Evolutionary conservation across 257 asterid genomes (phyloP).

Genomic region (Nicotiana noctiflora): DNA sequence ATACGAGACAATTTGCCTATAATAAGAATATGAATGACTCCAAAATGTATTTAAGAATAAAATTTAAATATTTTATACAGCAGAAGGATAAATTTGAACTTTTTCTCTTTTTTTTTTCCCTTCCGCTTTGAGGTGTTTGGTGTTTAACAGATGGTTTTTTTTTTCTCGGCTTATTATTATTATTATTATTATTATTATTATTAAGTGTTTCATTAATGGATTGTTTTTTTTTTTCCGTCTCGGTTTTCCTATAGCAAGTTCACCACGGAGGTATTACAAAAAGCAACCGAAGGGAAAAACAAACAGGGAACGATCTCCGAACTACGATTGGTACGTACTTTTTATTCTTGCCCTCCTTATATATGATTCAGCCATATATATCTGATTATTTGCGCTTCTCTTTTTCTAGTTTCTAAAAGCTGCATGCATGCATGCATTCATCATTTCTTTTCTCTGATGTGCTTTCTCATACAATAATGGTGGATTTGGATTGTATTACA

Average conservation of each 20-base stretch:
- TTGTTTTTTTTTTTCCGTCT: not conserved
- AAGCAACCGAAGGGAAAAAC: conserved; percentile 46
- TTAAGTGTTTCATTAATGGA: not conserved
- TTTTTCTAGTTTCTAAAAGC: not conserved
- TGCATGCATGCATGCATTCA: not conserved
- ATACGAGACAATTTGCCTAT: not conserved
- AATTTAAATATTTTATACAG: not conserved
- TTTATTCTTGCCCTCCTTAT: not conserved
- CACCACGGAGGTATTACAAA: conserved; percentile 53
- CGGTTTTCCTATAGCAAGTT: conserved; percentile 26
- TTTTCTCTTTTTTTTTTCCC: too few species aligned
- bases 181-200: too few species aligned
- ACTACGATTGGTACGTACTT: conserved; percentile 60
- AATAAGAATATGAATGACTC: not conserved
- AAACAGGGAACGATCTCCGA: conserved; percentile 23
- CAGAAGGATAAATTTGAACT: too few species aligned
- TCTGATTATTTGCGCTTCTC: not conserved
- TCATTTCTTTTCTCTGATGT: not conserved
- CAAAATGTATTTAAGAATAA: not conserved
- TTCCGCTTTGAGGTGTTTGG: not conserved
- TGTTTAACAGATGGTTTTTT: not conserved
- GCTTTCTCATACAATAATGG: not conserved
- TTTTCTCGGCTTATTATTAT: not conserved
- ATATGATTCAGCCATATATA: not conserved
- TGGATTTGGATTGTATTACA: conserved; percentile 17